Conservation (phyloP, 75 land plant species). For the Chamaecyparis obtusa region DNA sequence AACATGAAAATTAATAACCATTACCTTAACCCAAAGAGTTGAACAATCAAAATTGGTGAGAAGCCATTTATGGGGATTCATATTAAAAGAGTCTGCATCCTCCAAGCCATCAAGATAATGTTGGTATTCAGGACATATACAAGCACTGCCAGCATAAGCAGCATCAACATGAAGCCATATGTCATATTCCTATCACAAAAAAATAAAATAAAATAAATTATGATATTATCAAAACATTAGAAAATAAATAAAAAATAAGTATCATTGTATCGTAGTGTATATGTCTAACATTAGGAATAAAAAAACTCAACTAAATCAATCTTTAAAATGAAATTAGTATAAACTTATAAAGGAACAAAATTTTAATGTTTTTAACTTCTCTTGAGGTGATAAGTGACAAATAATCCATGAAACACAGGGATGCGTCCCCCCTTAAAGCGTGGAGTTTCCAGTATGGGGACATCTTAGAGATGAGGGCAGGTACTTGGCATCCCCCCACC, state of each 20-base stretch:
- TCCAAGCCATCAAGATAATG: constrained; percentile 82
- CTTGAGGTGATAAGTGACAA: not conserved
- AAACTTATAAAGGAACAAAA: not conserved
- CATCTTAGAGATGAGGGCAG: no score
- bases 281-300: not conserved
- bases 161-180: constrained; percentile 86
- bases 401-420: no score
- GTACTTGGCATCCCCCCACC: no score
- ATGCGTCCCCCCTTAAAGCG: no score
- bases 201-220: not conserved
- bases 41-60: constrained; percentile 92
- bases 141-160: constrained; percentile 91
- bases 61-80: constrained; percentile 91
- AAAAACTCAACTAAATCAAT: not conserved
- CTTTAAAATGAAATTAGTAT: not conserved
- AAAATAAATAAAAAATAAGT: no score
- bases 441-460: no score
- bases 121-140: constrained; percentile 83
- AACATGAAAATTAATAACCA: constrained; percentile 12
- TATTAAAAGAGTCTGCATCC: constrained; percentile 76
- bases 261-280: no score
- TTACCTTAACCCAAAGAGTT: constrained; percentile 73
- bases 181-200: constrained; percentile 31
- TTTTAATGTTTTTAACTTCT: not conserved
- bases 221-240: not conserved